Evolutionary conservation across 169 alveolate species (phyloP).

Genomic region (Plasmodium sp.): DNA sequence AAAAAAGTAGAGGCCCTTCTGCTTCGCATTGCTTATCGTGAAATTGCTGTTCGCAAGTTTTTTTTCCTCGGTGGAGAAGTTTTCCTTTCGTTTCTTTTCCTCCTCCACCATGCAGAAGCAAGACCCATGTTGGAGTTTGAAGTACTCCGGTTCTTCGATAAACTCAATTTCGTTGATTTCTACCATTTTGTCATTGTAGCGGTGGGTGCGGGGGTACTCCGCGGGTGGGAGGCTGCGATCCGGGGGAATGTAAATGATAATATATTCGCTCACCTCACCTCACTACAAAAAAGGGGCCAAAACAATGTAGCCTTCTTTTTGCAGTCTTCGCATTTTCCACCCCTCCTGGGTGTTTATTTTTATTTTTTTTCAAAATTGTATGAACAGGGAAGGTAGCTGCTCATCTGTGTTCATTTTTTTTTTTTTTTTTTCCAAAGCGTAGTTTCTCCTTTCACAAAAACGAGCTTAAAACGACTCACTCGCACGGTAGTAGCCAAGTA

Average conservation of each 20-base stretch:
- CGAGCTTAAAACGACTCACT: not conserved
- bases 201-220: not conserved
- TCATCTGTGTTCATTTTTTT: not conserved
- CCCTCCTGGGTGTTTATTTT: not conserved
- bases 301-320: not conserved
- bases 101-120: conserved; percentile 51
- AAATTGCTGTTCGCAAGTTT: conserved; percentile 8
- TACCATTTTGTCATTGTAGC: conserved; percentile 22
- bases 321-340: not conserved
- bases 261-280: not conserved
- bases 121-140: conserved; percentile 71
- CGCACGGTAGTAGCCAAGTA: not conserved
- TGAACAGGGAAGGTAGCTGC: conserved; percentile 11
- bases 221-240: not conserved
- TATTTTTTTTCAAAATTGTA: not conserved
- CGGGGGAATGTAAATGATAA: not conserved
- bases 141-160: conserved; percentile 69
- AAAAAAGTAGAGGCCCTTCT: conserved; percentile 48
- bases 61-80: not conserved
- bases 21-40: conserved; percentile 45
- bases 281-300: not conserved
- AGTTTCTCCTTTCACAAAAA: not conserved
- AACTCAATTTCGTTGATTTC: conserved; percentile 72
- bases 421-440: not conserved
- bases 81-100: conserved; percentile 32